Percentiles rank a stretch among this genome's conserved stretches.
Evolutionary conservation across 2,329 filamentous ascomycete genomes (phyloP).

Genomic region (Dissoconium aciculare): DNA sequence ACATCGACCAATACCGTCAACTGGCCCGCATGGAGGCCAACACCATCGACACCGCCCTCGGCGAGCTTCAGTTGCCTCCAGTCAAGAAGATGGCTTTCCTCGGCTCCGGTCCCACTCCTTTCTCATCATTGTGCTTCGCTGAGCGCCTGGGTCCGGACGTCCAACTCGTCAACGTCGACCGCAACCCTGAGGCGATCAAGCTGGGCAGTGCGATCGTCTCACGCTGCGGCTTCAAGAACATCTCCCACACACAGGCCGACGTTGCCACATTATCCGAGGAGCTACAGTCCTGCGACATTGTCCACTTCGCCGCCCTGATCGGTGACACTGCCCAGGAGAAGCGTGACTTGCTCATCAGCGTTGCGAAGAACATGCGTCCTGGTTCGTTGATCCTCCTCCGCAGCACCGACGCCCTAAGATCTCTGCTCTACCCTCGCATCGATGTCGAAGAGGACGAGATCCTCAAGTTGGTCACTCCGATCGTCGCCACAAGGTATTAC

Average conservation of each 20-base stretch:
- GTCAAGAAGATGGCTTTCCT: conserved; percentile 3
- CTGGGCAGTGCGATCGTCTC: conserved; percentile 1
- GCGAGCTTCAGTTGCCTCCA: conserved; percentile 3
- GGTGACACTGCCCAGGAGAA: conserved; percentile 3
- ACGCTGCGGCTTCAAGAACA: conserved; percentile 1
- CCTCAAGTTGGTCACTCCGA: conserved; percentile 3
- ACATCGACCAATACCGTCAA: conserved; percentile 6
- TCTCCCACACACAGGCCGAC: conserved; percentile 2
- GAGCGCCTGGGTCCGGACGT: conserved; percentile 3
- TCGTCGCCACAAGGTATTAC: conserved; percentile 3
- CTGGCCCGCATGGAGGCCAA: conserved; percentile 5
- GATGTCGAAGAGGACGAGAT: conserved; percentile 2
- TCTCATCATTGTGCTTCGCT: conserved; percentile 4
- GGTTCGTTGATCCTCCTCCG: conserved; percentile 2
- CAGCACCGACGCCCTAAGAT: conserved; percentile 2
- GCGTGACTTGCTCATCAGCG: conserved; percentile 4
- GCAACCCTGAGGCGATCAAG: conserved; percentile 4
- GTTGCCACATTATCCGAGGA: background rate
- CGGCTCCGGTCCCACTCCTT: conserved; percentile 4
- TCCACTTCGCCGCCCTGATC: conserved; percentile 4
- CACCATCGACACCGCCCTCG: conserved; percentile 4
- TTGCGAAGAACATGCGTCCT: conserved; percentile 2
- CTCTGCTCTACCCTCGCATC: conserved; percentile 3
- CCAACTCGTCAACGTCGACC: conserved; percentile 4
- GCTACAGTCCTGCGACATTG: conserved; percentile 1